Evolutionary conservation across 495 filamentous ascomycete genomes (phyloP).

Genomic region (Penicillium bovifimosum): DNA sequence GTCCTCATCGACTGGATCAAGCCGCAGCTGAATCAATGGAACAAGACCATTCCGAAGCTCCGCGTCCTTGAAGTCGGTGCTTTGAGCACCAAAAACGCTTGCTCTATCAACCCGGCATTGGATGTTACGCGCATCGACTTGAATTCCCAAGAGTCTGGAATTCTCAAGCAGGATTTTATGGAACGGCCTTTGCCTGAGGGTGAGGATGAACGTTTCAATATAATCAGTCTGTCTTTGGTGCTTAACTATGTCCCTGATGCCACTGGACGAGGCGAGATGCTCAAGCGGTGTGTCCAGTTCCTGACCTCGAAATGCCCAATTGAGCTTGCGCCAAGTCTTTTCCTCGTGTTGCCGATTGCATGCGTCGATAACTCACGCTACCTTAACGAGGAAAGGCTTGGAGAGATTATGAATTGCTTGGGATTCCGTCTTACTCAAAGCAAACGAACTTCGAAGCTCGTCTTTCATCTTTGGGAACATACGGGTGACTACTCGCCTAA

Average conservation of each 20-base stretch:
- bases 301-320: constrained; percentile 41
- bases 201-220: constrained; percentile 66
- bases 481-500: constrained; percentile 27
- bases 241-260: constrained; percentile 88
- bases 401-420: constrained; percentile 66
- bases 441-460: constrained; percentile 76
- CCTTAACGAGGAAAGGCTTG: constrained; percentile 65
- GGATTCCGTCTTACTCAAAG: constrained; percentile 61
- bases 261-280: constrained; percentile 76
- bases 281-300: constrained; percentile 54
- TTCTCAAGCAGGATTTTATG: constrained; percentile 93
- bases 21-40: constrained; percentile 30
- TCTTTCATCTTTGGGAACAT: constrained; percentile 79
- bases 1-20: constrained; percentile 82
- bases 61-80: constrained; percentile 86
- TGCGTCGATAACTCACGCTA: constrained; percentile 93
- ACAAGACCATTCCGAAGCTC: constrained; percentile 31
- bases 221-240: constrained; percentile 90
- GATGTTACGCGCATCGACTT: constrained; percentile 84
- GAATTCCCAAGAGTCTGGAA: constrained; percentile 73
- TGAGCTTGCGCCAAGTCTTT: constrained; percentile 63
- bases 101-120: constrained; percentile 63
- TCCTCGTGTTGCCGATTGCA: constrained; percentile 82
- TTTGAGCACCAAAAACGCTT: constrained; percentile 77
- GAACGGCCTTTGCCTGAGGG: constrained; percentile 63